These are phyloP conservation scores for Solanum neorickii DNA, from an alignment of 257 asterid species.

Conservation along the genomic window DNA sequence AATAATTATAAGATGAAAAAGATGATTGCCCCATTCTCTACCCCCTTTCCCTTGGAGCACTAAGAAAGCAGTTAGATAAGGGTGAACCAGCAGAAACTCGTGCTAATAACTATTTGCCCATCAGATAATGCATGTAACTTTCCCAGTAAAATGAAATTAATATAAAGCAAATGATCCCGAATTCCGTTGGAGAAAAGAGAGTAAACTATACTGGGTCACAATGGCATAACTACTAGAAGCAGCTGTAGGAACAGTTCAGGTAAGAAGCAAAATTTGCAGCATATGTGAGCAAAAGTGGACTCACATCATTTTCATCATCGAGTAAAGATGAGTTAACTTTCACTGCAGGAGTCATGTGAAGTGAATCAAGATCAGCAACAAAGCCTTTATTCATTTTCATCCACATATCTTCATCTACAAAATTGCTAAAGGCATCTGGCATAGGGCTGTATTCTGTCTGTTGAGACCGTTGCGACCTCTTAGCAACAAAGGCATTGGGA, in stretches of 20 bases:
- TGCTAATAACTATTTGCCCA: not conserved
- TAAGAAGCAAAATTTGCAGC: not conserved
- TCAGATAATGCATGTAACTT: not conserved
- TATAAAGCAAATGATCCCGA: not conserved
- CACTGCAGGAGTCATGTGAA: slow-evolving; percentile 67
- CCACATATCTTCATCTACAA: slow-evolving; percentile 93
- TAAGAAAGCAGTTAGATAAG: not conserved
- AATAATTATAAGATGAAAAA: not conserved
- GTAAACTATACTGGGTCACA: not conserved
- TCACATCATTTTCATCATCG: slow-evolving; percentile 34
- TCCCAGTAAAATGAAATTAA: not conserved
- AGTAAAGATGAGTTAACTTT: slow-evolving; percentile 57
- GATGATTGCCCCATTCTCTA: not conserved
- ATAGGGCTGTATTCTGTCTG: slow-evolving; percentile 72
- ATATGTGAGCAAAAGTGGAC: not conserved
- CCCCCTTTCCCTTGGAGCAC: not conserved
- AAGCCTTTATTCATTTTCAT: slow-evolving; percentile 84
- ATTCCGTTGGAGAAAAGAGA: not conserved
- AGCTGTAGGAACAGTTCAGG: not conserved
- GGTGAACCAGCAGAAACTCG: not conserved
- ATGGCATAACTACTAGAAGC: not conserved
- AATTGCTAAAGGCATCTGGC: slow-evolving; percentile 59
- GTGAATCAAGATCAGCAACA: slow-evolving; percentile 74
- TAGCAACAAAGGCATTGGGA: slow-evolving; percentile 73
- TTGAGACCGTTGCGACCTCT: slow-evolving; percentile 40